Evolutionary conservation across 139 green algal genomes (phyloP).

Genomic region (Auxenochlorella protothecoides): DNA sequence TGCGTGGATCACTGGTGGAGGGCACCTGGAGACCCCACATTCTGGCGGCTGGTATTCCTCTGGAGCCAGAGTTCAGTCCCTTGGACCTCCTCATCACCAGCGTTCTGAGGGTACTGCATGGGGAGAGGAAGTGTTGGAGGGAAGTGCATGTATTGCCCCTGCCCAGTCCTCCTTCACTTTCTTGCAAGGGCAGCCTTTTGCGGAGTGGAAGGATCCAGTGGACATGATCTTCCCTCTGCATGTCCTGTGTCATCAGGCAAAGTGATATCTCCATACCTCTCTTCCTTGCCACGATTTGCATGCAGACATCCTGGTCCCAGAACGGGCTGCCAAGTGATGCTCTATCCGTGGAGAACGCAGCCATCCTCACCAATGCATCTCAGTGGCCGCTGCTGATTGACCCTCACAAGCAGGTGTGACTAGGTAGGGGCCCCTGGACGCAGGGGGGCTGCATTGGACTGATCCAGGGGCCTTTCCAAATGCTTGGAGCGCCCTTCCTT

Average conservation of each 20-base stretch:
- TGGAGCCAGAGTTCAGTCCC: constrained; percentile 37
- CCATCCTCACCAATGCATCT: constrained; percentile 63
- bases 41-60: constrained; percentile 52
- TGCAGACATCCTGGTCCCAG: constrained; percentile 58
- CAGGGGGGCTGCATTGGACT: constrained; percentile 1
- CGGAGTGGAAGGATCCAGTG: no score
- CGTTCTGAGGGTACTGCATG: constrained; percentile 31
- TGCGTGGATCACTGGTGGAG: constrained; percentile 53
- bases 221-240: background rate
- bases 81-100: constrained; percentile 29
- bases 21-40: constrained; percentile 73
- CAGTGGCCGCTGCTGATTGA: constrained; percentile 84
- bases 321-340: constrained; percentile 76
- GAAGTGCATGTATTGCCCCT: no score
- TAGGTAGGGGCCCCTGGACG: constrained; percentile 27
- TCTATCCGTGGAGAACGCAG: constrained; percentile 78
- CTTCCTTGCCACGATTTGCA: no score
- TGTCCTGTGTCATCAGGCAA: background rate
- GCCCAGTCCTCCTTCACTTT: no score
- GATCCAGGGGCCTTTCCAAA: no score
- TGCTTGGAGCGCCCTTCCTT: no score
- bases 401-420: constrained; percentile 39
- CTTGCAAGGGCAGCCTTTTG: no score
- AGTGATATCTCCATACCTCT: no score
- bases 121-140: no score